phyloP scores from a whole-genome alignment of 257 asterid species.

The Forsythia suspensa region DNA sequence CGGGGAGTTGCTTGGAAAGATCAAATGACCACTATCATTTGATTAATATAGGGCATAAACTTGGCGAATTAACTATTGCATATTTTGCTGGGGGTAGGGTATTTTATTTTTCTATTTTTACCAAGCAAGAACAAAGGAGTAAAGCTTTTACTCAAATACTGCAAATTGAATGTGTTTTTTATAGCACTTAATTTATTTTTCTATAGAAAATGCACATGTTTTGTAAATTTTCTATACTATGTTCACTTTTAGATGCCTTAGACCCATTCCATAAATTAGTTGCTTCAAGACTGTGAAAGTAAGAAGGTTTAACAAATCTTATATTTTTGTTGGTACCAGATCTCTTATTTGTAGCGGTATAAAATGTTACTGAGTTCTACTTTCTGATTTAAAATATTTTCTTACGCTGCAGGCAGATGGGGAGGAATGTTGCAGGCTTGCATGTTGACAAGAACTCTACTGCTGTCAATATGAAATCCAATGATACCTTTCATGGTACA shows the following conservation, averaged over 20 bases:
- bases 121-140: background rate
- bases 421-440: constrained; percentile 32
- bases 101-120: too few relatives aligned
- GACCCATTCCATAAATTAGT: background rate
- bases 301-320: background rate
- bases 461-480: constrained; percentile 10
- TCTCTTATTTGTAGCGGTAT: background rate
- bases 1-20: constrained; percentile 1
- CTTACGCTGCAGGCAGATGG: constrained; percentile 26
- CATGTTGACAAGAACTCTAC: constrained; percentile 23
- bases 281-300: constrained; percentile 7
- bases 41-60: background rate
- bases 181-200: background rate
- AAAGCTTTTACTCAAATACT: background rate
- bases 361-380: background rate
- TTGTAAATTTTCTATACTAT: background rate
- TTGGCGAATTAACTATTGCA: background rate
- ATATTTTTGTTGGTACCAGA: background rate
- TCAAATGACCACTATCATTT: background rate
- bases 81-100: background rate
- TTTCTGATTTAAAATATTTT: constrained; percentile 1
- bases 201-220: background rate
- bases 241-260: background rate
- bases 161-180: background rate
- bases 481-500: constrained; percentile 9